Conservation (phyloP, 345 rosid genomes). For the Populus davidiana region DNA sequence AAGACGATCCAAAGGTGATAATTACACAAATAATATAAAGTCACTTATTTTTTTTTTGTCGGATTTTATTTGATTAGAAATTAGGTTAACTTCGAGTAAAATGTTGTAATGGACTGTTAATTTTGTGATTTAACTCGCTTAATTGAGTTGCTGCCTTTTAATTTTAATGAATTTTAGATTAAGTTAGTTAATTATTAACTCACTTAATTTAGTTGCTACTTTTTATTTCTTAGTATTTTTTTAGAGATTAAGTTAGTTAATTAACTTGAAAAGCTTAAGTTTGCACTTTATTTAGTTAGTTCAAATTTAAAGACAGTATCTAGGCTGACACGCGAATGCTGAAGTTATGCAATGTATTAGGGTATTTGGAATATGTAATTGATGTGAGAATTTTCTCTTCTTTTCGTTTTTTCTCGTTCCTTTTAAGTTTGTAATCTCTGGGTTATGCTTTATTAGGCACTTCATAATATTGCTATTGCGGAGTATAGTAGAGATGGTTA, state of each 20-base stretch:
- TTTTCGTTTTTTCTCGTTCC: background rate
- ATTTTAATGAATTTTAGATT: background rate
- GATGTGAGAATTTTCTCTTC: background rate
- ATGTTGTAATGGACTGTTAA: background rate
- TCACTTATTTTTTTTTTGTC: background rate
- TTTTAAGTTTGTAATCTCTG: conserved; percentile 19
- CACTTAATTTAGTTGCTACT: background rate
- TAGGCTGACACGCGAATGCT: background rate
- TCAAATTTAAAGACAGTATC: background rate
- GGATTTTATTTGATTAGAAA: background rate
- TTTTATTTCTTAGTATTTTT: background rate
- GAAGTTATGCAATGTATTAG: background rate
- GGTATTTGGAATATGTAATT: background rate
- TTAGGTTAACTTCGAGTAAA: background rate
- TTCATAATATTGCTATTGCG: conserved; percentile 81
- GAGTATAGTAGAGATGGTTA: conserved; percentile 72
- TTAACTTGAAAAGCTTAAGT: background rate
- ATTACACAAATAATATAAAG: background rate
- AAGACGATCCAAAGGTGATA: conserved; percentile 75
- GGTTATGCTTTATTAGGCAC: conserved; percentile 47
- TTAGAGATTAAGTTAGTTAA: background rate
- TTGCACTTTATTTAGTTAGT: background rate
- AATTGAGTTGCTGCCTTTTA: background rate
- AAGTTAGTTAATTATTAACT: background rate
- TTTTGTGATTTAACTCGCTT: background rate